Evolutionary conservation across 1,139 yeast species (phyloP).

Genomic region (Ogataea hybrid): DNA sequence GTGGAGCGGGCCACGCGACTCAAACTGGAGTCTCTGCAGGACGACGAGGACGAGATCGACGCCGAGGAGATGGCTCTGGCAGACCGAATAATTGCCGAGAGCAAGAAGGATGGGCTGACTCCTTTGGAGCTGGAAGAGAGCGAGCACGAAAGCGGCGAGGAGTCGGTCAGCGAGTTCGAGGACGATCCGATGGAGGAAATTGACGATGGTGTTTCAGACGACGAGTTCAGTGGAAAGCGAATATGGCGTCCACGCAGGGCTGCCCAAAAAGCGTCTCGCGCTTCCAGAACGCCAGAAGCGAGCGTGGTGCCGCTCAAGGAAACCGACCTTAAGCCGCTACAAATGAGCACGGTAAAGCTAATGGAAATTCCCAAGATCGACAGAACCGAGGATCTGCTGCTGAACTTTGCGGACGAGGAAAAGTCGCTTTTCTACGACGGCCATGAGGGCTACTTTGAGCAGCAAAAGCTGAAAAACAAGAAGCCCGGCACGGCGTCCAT

Average conservation of each 20-base stretch:
- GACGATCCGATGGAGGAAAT: slow-evolving; percentile 1
- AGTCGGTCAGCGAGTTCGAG: slow-evolving; percentile 4
- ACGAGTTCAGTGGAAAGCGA: background rate
- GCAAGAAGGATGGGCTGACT: slow-evolving; percentile 28
- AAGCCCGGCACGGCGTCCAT: slow-evolving; percentile 63
- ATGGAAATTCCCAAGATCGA: slow-evolving; percentile 39
- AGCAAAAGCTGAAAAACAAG: slow-evolving; percentile 55
- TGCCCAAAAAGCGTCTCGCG: background rate
- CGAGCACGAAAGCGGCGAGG: slow-evolving; percentile 13
- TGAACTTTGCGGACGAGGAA: slow-evolving; percentile 43
- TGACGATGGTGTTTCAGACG: slow-evolving; percentile 3
- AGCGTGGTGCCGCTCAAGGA: slow-evolving; percentile 23
- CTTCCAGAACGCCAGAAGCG: no score
- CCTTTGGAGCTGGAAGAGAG: slow-evolving; percentile 22
- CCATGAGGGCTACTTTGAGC: slow-evolving; percentile 88
- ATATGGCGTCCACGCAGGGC: background rate
- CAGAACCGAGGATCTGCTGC: slow-evolving; percentile 31
- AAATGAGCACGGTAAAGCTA: slow-evolving; percentile 19
- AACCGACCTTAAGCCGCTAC: slow-evolving; percentile 25
- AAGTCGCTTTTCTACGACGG: slow-evolving; percentile 77
- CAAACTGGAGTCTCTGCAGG: slow-evolving; percentile 31
- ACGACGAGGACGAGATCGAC: slow-evolving; percentile 31
- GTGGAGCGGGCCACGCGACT: slow-evolving; percentile 43
- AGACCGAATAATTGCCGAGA: slow-evolving; percentile 40
- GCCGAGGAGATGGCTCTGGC: slow-evolving; percentile 48